A percentile compares a stretch with the other conserved stretches of the same genome.
Evolutionary conservation across 352 stramenopile species (phyloP).

Genomic region (Globisporangium viniferum): DNA sequence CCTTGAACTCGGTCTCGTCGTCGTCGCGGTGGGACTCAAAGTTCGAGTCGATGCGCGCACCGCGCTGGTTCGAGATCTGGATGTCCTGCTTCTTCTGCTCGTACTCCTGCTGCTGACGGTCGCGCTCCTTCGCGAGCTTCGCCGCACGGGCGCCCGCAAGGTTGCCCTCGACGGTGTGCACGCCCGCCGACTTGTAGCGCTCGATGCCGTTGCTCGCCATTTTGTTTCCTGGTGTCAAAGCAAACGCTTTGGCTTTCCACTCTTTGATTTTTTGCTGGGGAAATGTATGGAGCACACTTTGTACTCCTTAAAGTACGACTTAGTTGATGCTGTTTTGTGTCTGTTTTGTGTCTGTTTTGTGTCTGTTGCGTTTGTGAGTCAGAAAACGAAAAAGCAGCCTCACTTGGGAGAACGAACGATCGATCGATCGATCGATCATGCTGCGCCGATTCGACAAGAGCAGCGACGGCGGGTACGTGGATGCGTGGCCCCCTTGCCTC

Average conservation of each 20-base stretch:
- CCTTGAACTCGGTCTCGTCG: slow-evolving; percentile 86
- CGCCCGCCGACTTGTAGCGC: slow-evolving; percentile 83
- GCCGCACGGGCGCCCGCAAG: slow-evolving; percentile 90
- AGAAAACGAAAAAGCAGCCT: slow-evolving; percentile 1
- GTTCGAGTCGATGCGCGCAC: slow-evolving; percentile 88
- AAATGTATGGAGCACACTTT: slow-evolving; percentile 4
- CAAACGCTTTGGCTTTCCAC: background rate
- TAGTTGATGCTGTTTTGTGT: background rate
- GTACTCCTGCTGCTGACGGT: slow-evolving; percentile 93
- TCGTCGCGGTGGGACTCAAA: slow-evolving; percentile 85
- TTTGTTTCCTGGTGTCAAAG: background rate
- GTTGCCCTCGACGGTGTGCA: slow-evolving; percentile 97
- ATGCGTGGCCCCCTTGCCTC: background rate
- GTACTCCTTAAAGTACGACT: slow-evolving; percentile 28
- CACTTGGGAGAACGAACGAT: background rate
- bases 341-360: background rate
- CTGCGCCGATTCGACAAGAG: slow-evolving; percentile 59
- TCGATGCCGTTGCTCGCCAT: slow-evolving; percentile 60
- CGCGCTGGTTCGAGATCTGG: slow-evolving; percentile 70
- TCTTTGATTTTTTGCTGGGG: slow-evolving; percentile 1
- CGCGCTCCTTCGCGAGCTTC: slow-evolving; percentile 88
- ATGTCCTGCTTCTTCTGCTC: slow-evolving; percentile 92
- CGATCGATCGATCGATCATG: slow-evolving; percentile 24
- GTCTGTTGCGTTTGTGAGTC: background rate
- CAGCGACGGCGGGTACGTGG: slow-evolving; percentile 45